Conservation (phyloP, 768 basidiomycete genomes). For the Lanmaoa rubissima region DNA sequence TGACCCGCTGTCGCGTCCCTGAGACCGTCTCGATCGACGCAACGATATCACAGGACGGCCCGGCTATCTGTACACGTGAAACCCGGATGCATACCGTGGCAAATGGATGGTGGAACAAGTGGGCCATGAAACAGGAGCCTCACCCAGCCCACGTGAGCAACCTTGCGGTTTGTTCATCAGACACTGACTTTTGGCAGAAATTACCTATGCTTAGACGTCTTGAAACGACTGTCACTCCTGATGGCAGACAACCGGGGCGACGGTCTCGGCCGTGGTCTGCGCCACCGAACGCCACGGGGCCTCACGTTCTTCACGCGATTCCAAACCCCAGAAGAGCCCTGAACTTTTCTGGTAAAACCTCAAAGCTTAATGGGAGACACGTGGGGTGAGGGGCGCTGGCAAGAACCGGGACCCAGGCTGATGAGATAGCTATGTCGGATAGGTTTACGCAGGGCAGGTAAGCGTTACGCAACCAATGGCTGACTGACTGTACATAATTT, state of each 20-base stretch:
- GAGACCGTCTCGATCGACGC: slow-evolving; percentile 24
- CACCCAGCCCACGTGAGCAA: slow-evolving; percentile 17
- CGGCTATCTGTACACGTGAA: slow-evolving; percentile 24
- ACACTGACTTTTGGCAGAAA: slow-evolving; percentile 25
- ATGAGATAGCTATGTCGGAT: slow-evolving; percentile 6
- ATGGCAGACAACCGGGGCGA: slow-evolving; percentile 39
- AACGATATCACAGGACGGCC: slow-evolving; percentile 29
- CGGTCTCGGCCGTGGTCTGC: slow-evolving; percentile 26
- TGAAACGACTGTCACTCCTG: slow-evolving; percentile 48
- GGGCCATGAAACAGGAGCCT: slow-evolving; percentile 37
- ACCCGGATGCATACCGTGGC: slow-evolving; percentile 40
- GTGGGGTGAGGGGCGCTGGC: slow-evolving; percentile 8
- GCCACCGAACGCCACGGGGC: slow-evolving; percentile 23
- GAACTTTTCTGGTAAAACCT: slow-evolving; percentile 7
- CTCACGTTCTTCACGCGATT: slow-evolving; percentile 16
- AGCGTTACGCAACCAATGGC: slow-evolving; percentile 4
- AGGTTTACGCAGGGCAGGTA: slow-evolving; percentile 14
- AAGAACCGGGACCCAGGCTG: background rate
- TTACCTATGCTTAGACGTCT: slow-evolving; percentile 38
- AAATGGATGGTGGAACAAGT: slow-evolving; percentile 52
- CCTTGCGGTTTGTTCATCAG: slow-evolving; percentile 10
- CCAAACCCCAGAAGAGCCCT: slow-evolving; percentile 21
- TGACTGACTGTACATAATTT: background rate
- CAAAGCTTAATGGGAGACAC: slow-evolving; percentile 10
- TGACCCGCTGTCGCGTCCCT: slow-evolving; percentile 37